Conservation (phyloP, 768 basidiomycete species). For the Guyanaporus albipodus region DNA sequence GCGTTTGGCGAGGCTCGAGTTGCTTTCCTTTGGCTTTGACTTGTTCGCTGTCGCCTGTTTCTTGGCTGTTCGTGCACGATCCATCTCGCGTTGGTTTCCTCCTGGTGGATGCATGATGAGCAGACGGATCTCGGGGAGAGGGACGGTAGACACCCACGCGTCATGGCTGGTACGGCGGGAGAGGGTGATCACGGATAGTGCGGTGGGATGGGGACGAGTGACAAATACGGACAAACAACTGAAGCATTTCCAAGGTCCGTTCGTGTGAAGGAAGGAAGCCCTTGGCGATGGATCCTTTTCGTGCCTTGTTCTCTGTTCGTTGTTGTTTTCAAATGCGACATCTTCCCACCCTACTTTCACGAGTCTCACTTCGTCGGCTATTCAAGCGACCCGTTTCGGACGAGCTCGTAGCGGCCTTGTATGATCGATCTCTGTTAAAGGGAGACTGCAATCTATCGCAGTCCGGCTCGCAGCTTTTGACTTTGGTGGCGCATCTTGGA, state of each 20-base stretch:
- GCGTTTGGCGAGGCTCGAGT: conserved; percentile 55
- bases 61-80: conserved; percentile 71
- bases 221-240: conserved; percentile 28
- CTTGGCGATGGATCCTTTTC: conserved; percentile 9
- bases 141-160: conserved; percentile 41
- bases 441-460: conserved; percentile 5
- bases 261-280: conserved; percentile 13
- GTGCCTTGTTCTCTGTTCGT: neutral
- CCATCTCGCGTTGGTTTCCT: conserved; percentile 78
- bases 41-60: conserved; percentile 51
- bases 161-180: conserved; percentile 36
- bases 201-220: neutral
- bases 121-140: neutral
- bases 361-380: conserved; percentile 6
- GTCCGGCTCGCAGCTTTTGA: conserved; percentile 7
- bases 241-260: conserved; percentile 5
- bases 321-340: no score
- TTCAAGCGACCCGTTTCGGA: conserved; percentile 8
- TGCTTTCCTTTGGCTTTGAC: conserved; percentile 69
- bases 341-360: conserved; percentile 13
- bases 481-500: conserved; percentile 6
- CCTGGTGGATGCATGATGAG: conserved; percentile 46
- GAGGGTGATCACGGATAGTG: conserved; percentile 1
- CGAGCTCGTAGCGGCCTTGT: conserved; percentile 10
- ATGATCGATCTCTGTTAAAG: conserved; percentile 8